phyloP scores from a whole-genome alignment of 2,329 filamentous ascomycete species.

The Dichotomopilus funicola region DNA sequence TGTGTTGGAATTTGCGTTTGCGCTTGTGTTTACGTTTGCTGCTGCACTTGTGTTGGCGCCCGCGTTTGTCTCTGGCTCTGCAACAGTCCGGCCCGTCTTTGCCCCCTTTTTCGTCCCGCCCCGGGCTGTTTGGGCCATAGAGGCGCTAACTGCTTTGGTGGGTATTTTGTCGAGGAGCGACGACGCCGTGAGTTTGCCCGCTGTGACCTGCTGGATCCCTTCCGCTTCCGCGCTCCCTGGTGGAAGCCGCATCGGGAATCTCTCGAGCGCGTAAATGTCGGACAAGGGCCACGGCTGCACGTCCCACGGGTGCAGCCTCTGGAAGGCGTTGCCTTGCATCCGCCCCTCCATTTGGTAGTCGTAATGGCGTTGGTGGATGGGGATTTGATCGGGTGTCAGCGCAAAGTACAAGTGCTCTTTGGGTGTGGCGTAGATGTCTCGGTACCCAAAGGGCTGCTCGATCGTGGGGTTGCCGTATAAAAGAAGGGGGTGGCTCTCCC shows the following conservation, averaged over 20 bases:
- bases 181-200: too few relatives aligned
- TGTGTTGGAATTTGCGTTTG: too few relatives aligned
- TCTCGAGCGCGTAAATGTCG: not conserved
- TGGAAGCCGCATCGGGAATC: not conserved
- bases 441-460: conserved; percentile 18
- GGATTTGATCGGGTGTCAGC: not conserved
- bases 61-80: not conserved
- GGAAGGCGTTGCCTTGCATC: conserved; percentile 2
- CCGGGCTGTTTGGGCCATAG: too few relatives aligned
- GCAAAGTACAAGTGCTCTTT: not conserved
- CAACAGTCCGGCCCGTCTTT: not conserved
- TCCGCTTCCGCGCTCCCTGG: not conserved
- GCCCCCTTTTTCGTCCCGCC: too few relatives aligned
- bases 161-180: too few relatives aligned
- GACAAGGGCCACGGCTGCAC: not conserved
- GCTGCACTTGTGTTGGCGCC: not conserved
- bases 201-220: too few relatives aligned
- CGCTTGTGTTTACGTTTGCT: too few relatives aligned
- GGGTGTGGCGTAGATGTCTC: conserved; percentile 16
- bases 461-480: not conserved
- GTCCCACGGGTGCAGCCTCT: conserved; percentile 11
- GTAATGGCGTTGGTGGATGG: conserved; percentile 3
- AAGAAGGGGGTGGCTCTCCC: not conserved
- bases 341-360: conserved; percentile 14
- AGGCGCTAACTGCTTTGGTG: too few relatives aligned